Base-by-base conservation (phyloP, 2,329 filamentous ascomycete genomes). In the Neofusicoccum laricinum region DNA sequence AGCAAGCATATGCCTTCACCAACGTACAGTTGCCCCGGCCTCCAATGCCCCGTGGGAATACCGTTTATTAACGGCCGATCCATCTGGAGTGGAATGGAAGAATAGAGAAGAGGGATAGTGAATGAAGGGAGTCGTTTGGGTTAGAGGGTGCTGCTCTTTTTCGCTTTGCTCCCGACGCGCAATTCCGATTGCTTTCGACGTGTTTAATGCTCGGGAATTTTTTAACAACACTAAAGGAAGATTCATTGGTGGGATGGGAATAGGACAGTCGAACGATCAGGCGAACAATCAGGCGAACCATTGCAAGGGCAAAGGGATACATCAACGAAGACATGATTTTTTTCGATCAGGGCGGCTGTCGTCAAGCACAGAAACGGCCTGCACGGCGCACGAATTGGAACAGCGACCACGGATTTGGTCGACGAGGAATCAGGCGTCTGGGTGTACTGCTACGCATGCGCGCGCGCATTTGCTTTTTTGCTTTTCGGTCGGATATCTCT, bases 301-400 rank as follows among this genome's bases (percentile, higher is more conserved):
- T 11, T 21, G 36, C 10, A 36, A 17, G 55, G 55, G n/a, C 14
- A 19, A 59, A 36, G 41, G 41, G 25, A 30, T 19, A 46, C 36
- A 4, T 38, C 25, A 36, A 34, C 40, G 55, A 46, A 59, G 41
- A 46, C 41, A n/a, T 59, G 41, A 45, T 59, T 45, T 45, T 6
- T 58, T 19, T 45, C 19, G 32, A 41, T 43, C 38, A 46, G 41
- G 55, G 55, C 55, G 41, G 55, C 55, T 59, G 55, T 59, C 55
- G 53, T 53, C 32, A 15, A 34, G 12, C 36, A 38, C 25, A 34
- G 11, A 46, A 59, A 48, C 55, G 55, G 55, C 55, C 55, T 59
- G 55, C 46, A 59, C 30, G 43, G 36, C 55, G 21, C 32, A 46
- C 41, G 38, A 30, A 58, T 34, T 10, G 53, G 40, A 43, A 43